Evolutionary conservation across 23 red algal species (phyloP).

Genomic region (Gracilaria gracilis): DNA sequence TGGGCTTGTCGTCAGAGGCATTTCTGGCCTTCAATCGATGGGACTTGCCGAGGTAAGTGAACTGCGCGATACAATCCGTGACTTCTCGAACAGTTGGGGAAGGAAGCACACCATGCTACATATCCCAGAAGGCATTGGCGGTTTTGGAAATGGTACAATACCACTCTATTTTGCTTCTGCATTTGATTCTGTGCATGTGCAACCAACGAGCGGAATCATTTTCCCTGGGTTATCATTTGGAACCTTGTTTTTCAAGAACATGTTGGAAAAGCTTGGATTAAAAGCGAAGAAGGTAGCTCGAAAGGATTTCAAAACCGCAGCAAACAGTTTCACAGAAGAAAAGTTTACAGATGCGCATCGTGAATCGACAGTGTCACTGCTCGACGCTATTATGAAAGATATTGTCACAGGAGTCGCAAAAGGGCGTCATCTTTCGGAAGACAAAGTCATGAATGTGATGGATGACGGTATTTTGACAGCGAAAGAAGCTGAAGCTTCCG

Average conservation of each 20-base stretch:
- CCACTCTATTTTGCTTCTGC: conserved; percentile 72
- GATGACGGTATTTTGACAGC: conserved; percentile 68
- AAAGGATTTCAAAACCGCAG: conserved; percentile 85
- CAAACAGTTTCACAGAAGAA: conserved; percentile 75
- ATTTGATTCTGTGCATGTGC: conserved; percentile 70
- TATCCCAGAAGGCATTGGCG: conserved; percentile 65
- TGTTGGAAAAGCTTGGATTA: conserved; percentile 71
- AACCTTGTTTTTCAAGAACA: conserved; percentile 74
- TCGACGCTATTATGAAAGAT: conserved; percentile 54
- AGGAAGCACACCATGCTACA: conserved; percentile 75
- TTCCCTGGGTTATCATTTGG: conserved; percentile 61
- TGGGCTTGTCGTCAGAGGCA: conserved; percentile 68
- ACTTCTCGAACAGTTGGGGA: conserved; percentile 63
- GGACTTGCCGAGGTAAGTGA: conserved; percentile 76
- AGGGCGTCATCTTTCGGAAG: conserved; percentile 44
- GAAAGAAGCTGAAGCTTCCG: conserved; percentile 42
- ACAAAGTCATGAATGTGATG: conserved; percentile 54
- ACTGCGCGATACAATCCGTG: conserved; percentile 46
- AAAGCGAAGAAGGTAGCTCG: conserved; percentile 72
- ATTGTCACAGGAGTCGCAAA: conserved; percentile 51
- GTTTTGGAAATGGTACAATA: conserved; percentile 69
- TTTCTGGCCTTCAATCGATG: conserved; percentile 48
- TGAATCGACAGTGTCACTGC: conserved; percentile 60
- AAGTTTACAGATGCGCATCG: conserved; percentile 81
- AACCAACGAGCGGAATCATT: conserved; percentile 61